phyloP scores from a whole-genome alignment of 2,329 filamentous ascomycete genomes.

The Diaporthe citriasiana region DNA sequence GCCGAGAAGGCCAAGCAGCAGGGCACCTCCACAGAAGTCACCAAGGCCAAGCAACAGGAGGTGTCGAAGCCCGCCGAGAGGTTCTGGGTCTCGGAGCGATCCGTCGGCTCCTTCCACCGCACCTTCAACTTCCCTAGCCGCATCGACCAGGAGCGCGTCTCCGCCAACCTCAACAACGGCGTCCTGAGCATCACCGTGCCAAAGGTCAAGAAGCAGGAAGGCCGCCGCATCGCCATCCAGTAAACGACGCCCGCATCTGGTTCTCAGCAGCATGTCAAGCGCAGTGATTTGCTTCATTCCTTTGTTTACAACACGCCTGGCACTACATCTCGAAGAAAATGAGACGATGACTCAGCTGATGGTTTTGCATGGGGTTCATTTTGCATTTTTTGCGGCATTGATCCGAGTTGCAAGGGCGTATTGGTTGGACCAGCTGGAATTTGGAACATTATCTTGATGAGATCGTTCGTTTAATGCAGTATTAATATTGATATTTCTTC shows the following conservation, averaged over 20 bases:
- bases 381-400: conserved; percentile 1
- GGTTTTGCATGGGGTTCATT: conserved; percentile 9
- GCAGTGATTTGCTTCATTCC: not conserved
- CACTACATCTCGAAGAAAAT: not conserved
- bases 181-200: conserved; percentile 75
- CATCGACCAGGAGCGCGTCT: conserved; percentile 74
- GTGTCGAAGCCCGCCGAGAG: conserved; percentile 50
- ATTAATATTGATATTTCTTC: not conserved
- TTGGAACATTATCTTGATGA: not conserved
- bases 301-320: conserved; percentile 4
- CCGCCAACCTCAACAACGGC: conserved; percentile 75
- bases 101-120: conserved; percentile 76
- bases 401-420: not conserved
- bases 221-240: conserved; percentile 68
- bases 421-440: not conserved
- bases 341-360: conserved; percentile 2
- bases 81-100: conserved; percentile 81
- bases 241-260: conserved; percentile 51
- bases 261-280: not conserved
- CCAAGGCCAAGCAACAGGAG: conserved; percentile 43
- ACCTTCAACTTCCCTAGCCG: conserved; percentile 77
- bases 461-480: not conserved
- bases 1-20: conserved; percentile 53
- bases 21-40: conserved; percentile 48
- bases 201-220: conserved; percentile 73